Evolutionary conservation across 768 basidiomycete species (phyloP), one percentile per base, ranked within the genome.

Genomic region (Panaeolus cyanescens): DNA sequence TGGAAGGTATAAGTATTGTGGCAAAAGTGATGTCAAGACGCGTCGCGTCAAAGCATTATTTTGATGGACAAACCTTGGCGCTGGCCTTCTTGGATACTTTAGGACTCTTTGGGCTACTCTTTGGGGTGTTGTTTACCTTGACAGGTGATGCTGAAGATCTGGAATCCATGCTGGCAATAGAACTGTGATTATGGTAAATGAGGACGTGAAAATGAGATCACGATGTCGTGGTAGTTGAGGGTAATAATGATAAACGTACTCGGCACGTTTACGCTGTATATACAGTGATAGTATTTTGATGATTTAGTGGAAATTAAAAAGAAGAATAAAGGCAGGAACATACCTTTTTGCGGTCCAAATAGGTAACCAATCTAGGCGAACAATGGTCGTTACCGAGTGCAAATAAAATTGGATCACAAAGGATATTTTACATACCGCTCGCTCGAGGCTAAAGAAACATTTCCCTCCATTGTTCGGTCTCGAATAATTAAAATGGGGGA

Each of bases 341-440:
- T 56, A 74, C 76, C 73, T 78, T 78, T 68, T 71, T 72, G 66
- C 72, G 70, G 50, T 71, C 73, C 63, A 73, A 67, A 65, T 77
- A 75, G 5, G 75, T 77, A 40, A 69, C 60, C 58, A 54, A 28
- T 28, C 45, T 50, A 28, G 13, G 45, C n/a, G 45, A 50, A 50
- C 45, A 50, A 50, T 50, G 45, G 45, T 50, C 30, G 45, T 50
- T 50, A 50, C 25, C 45, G 45, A 50, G 45, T 13, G 8, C 45
- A 50, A 50, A 50, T 50, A 50, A 50, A 20, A 45, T 50, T 50
- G 45, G 4, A 28, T 28, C 10, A 50, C n/a, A 30, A 50, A 50
- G 45, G 30, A 30, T 28, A 30, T 28, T 50, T 50, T 7, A 34
- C 25, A 50, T 50, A 50, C 45, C 45, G 25, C 30, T 50, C 45